These are phyloP conservation scores for Besnoitia besnoiti DNA, from an alignment of 169 alveolate species.

Conservation along the genomic window DNA sequence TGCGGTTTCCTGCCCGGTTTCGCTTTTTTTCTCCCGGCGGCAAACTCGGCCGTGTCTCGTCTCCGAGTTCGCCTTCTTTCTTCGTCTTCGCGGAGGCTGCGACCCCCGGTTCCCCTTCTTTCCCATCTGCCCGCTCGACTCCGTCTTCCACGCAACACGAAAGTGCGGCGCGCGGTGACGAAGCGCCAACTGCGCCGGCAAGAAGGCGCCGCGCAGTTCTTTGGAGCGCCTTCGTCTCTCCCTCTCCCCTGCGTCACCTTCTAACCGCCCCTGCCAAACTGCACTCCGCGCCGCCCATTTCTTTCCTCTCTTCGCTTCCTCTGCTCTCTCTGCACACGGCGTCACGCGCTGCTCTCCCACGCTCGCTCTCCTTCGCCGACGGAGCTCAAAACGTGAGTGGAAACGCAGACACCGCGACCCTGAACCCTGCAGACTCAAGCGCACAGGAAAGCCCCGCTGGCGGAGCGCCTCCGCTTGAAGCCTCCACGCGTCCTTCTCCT, in stretches of 20 bases:
- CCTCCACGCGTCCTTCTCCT: too few relatives aligned
- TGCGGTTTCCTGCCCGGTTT: neutral
- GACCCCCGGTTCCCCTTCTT: neutral
- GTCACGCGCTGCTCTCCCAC: neutral
- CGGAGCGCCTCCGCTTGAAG: too few relatives aligned
- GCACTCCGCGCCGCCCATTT: neutral
- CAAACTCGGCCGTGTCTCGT: neutral
- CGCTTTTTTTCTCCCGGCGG: neutral
- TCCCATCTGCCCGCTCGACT: neutral
- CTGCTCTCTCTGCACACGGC: neutral
- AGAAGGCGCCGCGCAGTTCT: too few relatives aligned
- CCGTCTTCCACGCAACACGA: too few relatives aligned
- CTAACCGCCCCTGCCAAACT: neutral
- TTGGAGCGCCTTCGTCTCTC: too few relatives aligned
- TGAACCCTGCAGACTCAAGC: too few relatives aligned
- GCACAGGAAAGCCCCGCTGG: too few relatives aligned
- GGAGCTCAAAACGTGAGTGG: too few relatives aligned
- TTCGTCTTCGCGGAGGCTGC: neutral
- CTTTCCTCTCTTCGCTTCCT: neutral
- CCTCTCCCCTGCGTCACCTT: conserved; percentile 6
- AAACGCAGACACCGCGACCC: too few relatives aligned
- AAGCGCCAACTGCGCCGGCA: too few relatives aligned
- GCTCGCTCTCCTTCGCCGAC: neutral
- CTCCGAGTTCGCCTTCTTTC: neutral
- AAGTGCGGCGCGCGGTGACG: too few relatives aligned